phyloP scores from a whole-genome alignment of 805 yeast genomes.

The Candida ficus region DNA sequence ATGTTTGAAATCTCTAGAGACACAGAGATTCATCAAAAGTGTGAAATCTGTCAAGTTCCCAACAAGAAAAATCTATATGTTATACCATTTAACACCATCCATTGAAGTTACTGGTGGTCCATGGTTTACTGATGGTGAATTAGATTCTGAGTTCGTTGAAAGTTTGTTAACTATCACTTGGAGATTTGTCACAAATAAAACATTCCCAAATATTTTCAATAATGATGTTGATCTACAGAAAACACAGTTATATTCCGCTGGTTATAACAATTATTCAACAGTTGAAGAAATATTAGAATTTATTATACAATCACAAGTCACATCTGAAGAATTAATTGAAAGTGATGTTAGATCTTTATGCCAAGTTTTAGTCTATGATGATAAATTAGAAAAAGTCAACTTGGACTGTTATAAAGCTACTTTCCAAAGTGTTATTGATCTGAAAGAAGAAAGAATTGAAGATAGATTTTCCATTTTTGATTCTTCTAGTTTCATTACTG shows the following conservation, averaged over 20 bases:
- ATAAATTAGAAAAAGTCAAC: slow-evolving; percentile 64
- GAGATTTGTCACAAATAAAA: slow-evolving; percentile 72
- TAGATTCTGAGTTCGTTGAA: slow-evolving; percentile 91
- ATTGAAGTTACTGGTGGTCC: slow-evolving; percentile 98
- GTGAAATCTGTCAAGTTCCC: slow-evolving; percentile 91
- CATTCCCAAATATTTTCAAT: slow-evolving; percentile 68
- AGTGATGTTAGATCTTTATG: slow-evolving; percentile 78
- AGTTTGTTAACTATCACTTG: slow-evolving; percentile 79
- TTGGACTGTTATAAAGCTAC: slow-evolving; percentile 72
- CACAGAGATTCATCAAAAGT: slow-evolving; percentile 77
- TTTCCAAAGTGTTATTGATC: slow-evolving; percentile 73
- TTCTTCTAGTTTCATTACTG: slow-evolving; percentile 35
- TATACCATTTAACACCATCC: slow-evolving; percentile 88
- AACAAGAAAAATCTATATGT: slow-evolving; percentile 93
- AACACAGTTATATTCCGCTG: slow-evolving; percentile 45
- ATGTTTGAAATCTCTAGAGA: slow-evolving; percentile 75
- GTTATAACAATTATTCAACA: slow-evolving; percentile 59
- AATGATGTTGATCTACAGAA: slow-evolving; percentile 23
- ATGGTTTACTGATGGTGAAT: slow-evolving; percentile 95
- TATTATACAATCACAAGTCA: slow-evolving; percentile 64
- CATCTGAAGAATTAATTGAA: slow-evolving; percentile 72
- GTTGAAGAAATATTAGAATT: slow-evolving; percentile 73
- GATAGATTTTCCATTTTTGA: slow-evolving; percentile 36
- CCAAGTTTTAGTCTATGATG: slow-evolving; percentile 84
- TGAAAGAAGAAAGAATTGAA: slow-evolving; percentile 35